Base-by-base conservation (phyloP, 2,329 filamentous ascomycete species). In the Bimuria novae-zelandiae region DNA sequence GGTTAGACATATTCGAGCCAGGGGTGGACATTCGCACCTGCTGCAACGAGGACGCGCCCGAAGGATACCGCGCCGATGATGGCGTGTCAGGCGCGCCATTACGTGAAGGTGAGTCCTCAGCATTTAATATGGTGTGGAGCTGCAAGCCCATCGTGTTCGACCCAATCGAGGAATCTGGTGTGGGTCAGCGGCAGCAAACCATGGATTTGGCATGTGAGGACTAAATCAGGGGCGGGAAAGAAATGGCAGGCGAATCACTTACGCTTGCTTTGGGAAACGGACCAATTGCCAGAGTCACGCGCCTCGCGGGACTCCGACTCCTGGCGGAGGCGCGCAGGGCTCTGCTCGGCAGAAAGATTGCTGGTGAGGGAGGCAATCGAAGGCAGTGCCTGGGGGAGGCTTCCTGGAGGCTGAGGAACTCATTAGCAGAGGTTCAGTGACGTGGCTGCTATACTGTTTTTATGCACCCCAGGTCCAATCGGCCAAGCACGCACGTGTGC, bases 261-360 rank as follows among this genome's bases (percentile, higher is more conserved):
- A 83, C 82, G 79, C 65, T 82, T 81, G 69, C 81, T 83, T 62
- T 82, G 82, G 54, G 82, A 80, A 62, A 83, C 80, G 48, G 82
- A 83, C 82, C 82, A 84, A 66, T 80, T 83, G 55, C 82, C 82
- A 19, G 82, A 84, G 66, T 84, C 82, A 54, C 82, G 79, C 62
- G 81, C 79, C 52, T 74, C 71, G 27, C 82, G 78, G 64, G 81
- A 78, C 54, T 73, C 70, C 3, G 69, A 64, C 7, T 65, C 65
- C 44, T 74, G 72, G 49, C 66, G 64, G 37, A 64, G 62, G 39
- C 61, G 70, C 33, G 64, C 59, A 17, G 70, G 68, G 48, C 65
- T 69, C 52, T 71, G 68, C 47, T 74, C 72, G 16, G 67, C 41
- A 19, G 70, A 54, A 4, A 73, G 62, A 39, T 50, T 64, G 59